Evolutionary conservation across 306 rosid genomes (phyloP).

Genomic region (Vachellia collinsii): DNA sequence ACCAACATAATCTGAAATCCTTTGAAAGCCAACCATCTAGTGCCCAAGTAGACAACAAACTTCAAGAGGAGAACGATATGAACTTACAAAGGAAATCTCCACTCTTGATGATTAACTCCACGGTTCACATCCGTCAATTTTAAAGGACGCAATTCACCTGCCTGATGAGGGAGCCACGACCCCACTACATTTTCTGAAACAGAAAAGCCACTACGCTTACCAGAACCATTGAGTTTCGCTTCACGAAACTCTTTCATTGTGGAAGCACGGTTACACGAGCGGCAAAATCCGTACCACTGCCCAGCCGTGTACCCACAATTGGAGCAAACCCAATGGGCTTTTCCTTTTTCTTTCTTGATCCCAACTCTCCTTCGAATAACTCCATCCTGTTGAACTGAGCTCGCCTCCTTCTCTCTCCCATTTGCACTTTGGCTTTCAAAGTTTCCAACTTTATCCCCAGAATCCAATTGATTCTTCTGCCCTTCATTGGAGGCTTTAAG

Average conservation of each 20-base stretch:
- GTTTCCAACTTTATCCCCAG: slow-evolving; percentile 24
- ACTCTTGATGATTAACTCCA: slow-evolving; percentile 48
- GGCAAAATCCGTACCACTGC: slow-evolving; percentile 86
- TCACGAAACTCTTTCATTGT: slow-evolving; percentile 59
- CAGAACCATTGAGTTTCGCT: slow-evolving; percentile 20
- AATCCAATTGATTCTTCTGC: slow-evolving; percentile 9
- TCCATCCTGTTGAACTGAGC: slow-evolving; percentile 22
- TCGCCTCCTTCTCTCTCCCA: slow-evolving; percentile 40
- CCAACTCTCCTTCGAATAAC: slow-evolving; percentile 25
- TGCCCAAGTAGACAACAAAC: background rate
- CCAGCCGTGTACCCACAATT: slow-evolving; percentile 64
- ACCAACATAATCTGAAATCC: background rate
- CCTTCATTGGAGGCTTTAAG: slow-evolving; percentile 6
- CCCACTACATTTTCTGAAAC: slow-evolving; percentile 56
- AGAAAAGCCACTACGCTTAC: slow-evolving; percentile 41
- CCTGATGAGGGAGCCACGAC: slow-evolving; percentile 63
- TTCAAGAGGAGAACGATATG: background rate
- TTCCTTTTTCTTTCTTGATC: slow-evolving; percentile 54
- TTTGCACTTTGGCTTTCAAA: slow-evolving; percentile 10
- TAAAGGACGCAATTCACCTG: slow-evolving; percentile 51
- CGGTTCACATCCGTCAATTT: slow-evolving; percentile 73
- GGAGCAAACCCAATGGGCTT: slow-evolving; percentile 67
- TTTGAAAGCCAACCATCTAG: background rate
- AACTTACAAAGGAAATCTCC: slow-evolving; percentile 88
- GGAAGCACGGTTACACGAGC: slow-evolving; percentile 45